These are phyloP conservation scores for Haberlea rhodopensis DNA, from an alignment of 257 asterid species.

Conservation along the genomic window DNA sequence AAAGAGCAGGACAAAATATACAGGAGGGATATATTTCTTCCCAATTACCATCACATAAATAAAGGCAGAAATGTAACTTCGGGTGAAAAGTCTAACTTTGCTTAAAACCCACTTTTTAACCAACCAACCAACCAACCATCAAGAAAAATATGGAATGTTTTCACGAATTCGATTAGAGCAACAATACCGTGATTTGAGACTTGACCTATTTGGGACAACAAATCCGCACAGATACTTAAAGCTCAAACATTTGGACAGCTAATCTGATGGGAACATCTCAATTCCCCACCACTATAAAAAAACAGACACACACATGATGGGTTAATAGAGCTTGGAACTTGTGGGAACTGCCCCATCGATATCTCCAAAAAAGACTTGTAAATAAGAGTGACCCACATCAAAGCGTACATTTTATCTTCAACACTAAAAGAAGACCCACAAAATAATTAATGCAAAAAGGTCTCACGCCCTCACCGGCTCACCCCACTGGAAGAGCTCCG, in stretches of 20 bases:
- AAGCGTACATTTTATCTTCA: conserved; percentile 29
- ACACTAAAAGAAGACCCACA: conserved; percentile 31
- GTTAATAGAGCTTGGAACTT: conserved; percentile 14
- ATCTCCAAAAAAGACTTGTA: conserved; percentile 25
- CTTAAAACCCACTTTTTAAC: conserved; percentile 44
- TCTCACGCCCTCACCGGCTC: no score
- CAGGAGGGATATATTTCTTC: conserved; percentile 13
- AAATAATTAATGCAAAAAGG: conserved; percentile 24
- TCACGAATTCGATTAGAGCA: conserved; percentile 23
- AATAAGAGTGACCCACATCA: conserved; percentile 33
- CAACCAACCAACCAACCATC: conserved; percentile 35
- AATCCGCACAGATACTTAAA: conserved; percentile 27
- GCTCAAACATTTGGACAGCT: conserved; percentile 30
- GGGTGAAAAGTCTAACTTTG: conserved; percentile 35
- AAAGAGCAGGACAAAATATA: background rate
- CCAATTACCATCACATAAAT: conserved; percentile 17
- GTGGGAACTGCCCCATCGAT: conserved; percentile 18
- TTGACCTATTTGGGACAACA: conserved; percentile 19
- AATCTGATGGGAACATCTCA: conserved; percentile 44
- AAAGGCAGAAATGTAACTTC: conserved; percentile 17
- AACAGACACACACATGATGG: conserved; percentile 15
- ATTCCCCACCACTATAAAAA: conserved; percentile 35
- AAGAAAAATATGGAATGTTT: conserved; percentile 22
- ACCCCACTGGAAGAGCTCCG: conserved; percentile 10
- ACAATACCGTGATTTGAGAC: conserved; percentile 25